Base-by-base conservation (phyloP, 148 eudicot genomes). In the Oxyria digyna region DNA sequence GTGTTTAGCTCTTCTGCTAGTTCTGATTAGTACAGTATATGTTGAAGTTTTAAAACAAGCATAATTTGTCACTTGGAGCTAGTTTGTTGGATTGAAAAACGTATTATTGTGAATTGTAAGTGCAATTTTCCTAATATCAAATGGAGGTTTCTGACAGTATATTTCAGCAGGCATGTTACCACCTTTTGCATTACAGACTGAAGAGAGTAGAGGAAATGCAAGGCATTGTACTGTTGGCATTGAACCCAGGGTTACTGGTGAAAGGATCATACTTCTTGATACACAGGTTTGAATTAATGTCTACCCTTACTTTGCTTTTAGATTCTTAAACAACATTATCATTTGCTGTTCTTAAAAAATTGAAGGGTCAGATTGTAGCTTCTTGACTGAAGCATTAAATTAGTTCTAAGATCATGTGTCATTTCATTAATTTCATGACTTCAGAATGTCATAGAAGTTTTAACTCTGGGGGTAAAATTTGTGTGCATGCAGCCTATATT, bases 181-280 rank as follows among this genome's bases (percentile, higher is more conserved):
- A 17, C 96, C 94, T 37, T 93, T 89, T 78, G 83, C 87, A 27
- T 66, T 74, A 32, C 89, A 89, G 67, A 81, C 96, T 4, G 89
- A 85, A 67, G 91, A 89, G 75, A 87, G 82, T 46, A 82, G 84
- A 73, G 91, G 86, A 29, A 85, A 78, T 82, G 96, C 96, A 4
- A 83, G 84, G 77, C 98, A 93, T 70, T 87, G 85, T 72, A 87
- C 95, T 32, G 65, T 72, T 70, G 98, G 98, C 48, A 86, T 93
- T 73, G 91, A 93, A 78, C 98, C 98, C 12, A 77, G 98, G 69
- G 77, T 89, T 76, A 75, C 98, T 31, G 71, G 94, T 11, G 90
- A 93, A 43, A 81, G 96, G 71, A 78, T 93, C 40, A 87, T 93
- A 65, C 95, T 93, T 73, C 98, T 93, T 66, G 98, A 93, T 79